Base-by-base conservation (phyloP, 1,284 basidiomycete genomes). In the Rhodotorula sp. region DNA sequence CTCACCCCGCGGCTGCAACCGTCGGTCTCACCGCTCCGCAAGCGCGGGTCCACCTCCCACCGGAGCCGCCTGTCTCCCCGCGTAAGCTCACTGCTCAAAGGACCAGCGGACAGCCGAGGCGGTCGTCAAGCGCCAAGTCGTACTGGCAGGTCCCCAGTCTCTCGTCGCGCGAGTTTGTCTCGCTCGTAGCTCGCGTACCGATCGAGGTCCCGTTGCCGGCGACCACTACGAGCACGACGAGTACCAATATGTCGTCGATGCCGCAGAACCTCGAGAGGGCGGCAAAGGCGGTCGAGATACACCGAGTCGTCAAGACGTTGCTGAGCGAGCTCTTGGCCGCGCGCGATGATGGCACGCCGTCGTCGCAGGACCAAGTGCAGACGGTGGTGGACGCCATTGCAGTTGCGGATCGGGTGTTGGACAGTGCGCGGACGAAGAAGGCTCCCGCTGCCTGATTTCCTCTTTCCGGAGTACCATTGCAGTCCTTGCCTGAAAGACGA, bases 61-160 rank as follows among this genome's bases (percentile, higher is more conserved):
- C 55, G 37, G 12, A 18, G 3, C 46, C 37, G 4, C 48, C 60
- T 26, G 26, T 29, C 8, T 69, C 68, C 15, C 68, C 68, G 1
- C 64, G 65, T 5, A 64, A 64, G 29, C 37, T 70, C 62, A 4
- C 57, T 57, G 22, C 65, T n/a, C 14, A 69, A 62, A n/a, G 64
- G 58, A 45, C 12, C 12, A 17, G 20, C 49, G 26, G 22, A 3
- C 5, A 22, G 30, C 24, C 45, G 51, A 53, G 29, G 1, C 17
- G 42, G 51, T 60, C 54, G 6, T 8, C 42, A 8, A 46, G 20
- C 48, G 14, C 26, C 30, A 42, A 44, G 15, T 17, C 33, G 10
- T 51, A 37, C 61, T 62, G 60, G 60, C 60, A 56, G 26, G 1
- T 42, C 18, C 66, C 56, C 14, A 14, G 17, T 7, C 46, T 24